Evolutionary conservation across 768 basidiomycete species (phyloP), one percentile per base, ranked within the genome.

Genomic region (Ramaria rubella): DNA sequence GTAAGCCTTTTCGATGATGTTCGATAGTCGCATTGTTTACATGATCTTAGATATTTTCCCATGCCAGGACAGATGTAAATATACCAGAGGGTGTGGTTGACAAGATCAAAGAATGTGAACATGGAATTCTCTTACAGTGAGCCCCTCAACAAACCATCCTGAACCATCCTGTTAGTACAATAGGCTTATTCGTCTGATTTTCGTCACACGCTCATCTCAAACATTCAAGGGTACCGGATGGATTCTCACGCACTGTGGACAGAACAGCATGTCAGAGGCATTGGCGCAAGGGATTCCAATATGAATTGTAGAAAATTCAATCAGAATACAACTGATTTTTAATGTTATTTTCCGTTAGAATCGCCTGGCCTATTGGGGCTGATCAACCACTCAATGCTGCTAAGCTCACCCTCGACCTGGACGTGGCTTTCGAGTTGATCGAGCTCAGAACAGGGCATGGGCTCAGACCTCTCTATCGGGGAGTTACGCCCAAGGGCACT

Each of bases 201-300:
- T 36, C 11, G 14, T 23, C 26, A 24, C 52, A 17, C 4, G 33
- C 31, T 12, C 0, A 1, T 17, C 45, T 27, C n/a, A n/a, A 38
- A 26, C 33, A 24, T 51, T 34, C 43, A n/a, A 64, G 62, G 64
- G 43, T 12, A 57, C 57, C 17, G 64, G 64, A 5, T 65, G 66
- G 64, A 62, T 66, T 50, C 42, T 68, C 6, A 59, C 62, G 8
- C 67, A 68, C 30, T 61, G 63, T 14, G 67, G 67, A 11, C 62
- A 63, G 31, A 66, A 65, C 57, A 62, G 64, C 17, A 55, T 62
- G 14, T 55, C 56, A n/a, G 67, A 68, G 43, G 56, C 65, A 9
- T 40, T 68, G 30, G 34, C 21, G 8, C 52, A 59, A 3, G 66
- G 65, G 2, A 62, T 67, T 9, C 67, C 67, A 1, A 44, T 65